A percentile compares a stretch with the other conserved stretches of the same genome.
Evolutionary conservation across 208 protist species (phyloP).

Genomic region (Borovskyia barvae): DNA sequence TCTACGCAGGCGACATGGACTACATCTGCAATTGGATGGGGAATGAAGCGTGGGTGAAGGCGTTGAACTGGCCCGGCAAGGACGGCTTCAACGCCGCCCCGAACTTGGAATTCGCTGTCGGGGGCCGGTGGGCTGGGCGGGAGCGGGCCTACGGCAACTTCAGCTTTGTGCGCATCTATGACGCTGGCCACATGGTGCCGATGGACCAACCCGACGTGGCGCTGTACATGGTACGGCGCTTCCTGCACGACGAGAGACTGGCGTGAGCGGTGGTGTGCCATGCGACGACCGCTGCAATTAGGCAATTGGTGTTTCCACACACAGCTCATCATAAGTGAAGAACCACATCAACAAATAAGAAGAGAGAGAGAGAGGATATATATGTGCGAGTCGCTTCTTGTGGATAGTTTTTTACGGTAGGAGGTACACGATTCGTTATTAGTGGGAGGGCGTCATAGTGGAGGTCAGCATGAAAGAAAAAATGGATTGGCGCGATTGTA

Average conservation of each 20-base stretch:
- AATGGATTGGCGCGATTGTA: no score
- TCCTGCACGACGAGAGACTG: constrained; percentile 22
- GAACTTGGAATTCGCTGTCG: constrained; percentile 36
- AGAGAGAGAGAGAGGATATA: background rate
- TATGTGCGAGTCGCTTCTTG: background rate
- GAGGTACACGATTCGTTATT: background rate
- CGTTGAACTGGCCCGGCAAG: constrained; percentile 72
- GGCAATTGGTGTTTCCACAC: no score
- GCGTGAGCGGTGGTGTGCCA: no score
- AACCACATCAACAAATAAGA: no score
- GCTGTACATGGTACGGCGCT: constrained; percentile 44
- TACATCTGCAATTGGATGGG: constrained; percentile 94
- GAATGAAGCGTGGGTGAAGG: constrained; percentile 76
- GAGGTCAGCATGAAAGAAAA: no score
- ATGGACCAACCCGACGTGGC: constrained; percentile 76
- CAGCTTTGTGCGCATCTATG: constrained; percentile 78
- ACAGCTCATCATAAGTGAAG: no score
- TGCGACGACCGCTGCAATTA: no score
- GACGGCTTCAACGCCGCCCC: constrained; percentile 49
- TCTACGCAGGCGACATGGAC: constrained; percentile 91
- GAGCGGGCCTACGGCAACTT: constrained; percentile 41
- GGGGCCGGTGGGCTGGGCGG: constrained; percentile 21
- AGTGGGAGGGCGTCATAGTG: no score
- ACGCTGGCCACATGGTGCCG: constrained; percentile 89
- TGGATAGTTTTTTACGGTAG: background rate